These are phyloP conservation scores for Metrosideros polymorpha DNA, from an alignment of 441 rosid species.

Conservation along the genomic window DNA sequence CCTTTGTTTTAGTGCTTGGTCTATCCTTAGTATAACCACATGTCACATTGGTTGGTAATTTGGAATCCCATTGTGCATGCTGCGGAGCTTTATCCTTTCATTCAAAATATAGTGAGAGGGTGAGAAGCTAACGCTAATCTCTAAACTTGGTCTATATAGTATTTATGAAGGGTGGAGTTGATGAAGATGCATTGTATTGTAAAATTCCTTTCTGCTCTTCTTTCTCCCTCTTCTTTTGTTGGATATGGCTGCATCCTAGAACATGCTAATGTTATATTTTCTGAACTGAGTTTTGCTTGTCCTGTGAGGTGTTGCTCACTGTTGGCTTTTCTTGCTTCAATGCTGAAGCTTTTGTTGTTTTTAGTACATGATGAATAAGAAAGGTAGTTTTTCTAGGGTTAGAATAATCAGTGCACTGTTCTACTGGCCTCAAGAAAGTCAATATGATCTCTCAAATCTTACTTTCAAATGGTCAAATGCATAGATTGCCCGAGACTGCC, in stretches of 20 bases:
- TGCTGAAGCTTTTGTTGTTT: neutral
- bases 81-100: neutral
- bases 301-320: neutral
- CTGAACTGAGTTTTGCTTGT: neutral
- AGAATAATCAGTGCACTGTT: neutral
- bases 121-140: neutral
- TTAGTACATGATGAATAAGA: neutral
- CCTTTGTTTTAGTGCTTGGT: neutral
- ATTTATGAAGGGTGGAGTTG: neutral
- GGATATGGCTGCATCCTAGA: neutral
- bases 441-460: neutral
- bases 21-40: neutral
- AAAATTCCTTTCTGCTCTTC: neutral
- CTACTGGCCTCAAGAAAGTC: neutral
- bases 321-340: neutral
- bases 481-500: neutral
- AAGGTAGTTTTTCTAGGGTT: neutral
- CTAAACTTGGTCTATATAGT: neutral
- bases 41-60: neutral
- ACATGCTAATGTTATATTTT: neutral
- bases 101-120: neutral
- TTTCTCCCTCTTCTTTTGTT: neutral
- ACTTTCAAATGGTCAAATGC: neutral
- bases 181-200: neutral
- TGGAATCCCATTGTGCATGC: neutral